These are phyloP conservation scores for Penicillium sp. DNA, from an alignment of 2,329 filamentous ascomycete genomes.

Conservation along the genomic window DNA sequence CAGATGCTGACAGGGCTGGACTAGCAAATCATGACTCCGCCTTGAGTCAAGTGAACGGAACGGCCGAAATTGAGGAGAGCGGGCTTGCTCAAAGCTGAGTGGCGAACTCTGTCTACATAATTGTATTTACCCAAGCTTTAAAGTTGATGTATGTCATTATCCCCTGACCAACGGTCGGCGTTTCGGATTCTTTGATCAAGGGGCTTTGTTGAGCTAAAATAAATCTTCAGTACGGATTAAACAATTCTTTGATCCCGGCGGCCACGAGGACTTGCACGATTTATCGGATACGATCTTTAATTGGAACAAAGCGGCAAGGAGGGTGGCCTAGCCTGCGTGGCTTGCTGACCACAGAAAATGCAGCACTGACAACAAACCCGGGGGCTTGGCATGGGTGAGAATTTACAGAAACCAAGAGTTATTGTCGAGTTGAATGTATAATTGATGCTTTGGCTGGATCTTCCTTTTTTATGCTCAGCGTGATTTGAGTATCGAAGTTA, in stretches of 20 bases:
- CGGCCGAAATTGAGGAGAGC: no score
- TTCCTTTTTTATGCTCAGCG: not conserved
- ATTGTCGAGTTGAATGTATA: no score
- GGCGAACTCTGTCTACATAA: not conserved
- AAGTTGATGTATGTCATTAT: not conserved
- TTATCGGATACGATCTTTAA: not conserved
- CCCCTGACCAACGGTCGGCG: not conserved
- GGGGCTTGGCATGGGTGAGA: not conserved
- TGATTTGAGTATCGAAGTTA: not conserved
- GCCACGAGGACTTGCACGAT: not conserved
- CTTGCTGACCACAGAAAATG: conserved; percentile 4
- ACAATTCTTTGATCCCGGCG: not conserved
- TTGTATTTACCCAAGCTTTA: not conserved
- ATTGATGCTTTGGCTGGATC: not conserved
- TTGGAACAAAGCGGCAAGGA: not conserved
- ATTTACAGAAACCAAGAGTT: no score
- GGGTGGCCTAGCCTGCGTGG: not conserved
- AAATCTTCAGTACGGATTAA: not conserved
- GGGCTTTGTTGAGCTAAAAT: not conserved
- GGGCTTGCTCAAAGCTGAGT: not conserved
- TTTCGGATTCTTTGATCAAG: not conserved
- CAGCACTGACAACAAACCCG: not conserved
- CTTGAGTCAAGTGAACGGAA: not conserved
- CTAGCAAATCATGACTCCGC: not conserved
- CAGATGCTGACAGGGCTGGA: not conserved